Evolutionary conservation across 2,329 filamentous ascomycete genomes (phyloP).

Genomic region (Curvularia sp.): DNA sequence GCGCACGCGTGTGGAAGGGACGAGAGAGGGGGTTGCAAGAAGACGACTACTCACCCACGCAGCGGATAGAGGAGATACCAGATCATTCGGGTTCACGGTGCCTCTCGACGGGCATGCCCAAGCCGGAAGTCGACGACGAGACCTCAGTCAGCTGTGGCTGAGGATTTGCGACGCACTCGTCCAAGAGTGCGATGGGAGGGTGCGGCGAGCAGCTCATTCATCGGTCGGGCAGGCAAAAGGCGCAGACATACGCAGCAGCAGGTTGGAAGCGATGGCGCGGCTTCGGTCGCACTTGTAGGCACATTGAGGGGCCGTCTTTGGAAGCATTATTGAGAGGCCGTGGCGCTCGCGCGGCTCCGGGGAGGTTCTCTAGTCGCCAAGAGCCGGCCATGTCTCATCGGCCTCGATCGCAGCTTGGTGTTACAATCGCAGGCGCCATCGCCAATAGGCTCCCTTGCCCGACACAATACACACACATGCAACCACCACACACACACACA

Average conservation of each 20-base stretch:
- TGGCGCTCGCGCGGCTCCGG: conserved; percentile 34
- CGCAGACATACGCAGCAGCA: conserved; percentile 3
- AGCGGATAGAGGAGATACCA: conserved; percentile 81
- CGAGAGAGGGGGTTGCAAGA: background rate
- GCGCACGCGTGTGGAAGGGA: background rate
- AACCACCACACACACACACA: too few relatives aligned
- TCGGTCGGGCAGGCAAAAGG: conserved; percentile 24
- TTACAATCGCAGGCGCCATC: conserved; percentile 4
- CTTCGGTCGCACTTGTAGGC: conserved; percentile 23
- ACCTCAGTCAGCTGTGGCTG: conserved; percentile 29
- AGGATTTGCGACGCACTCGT: conserved; percentile 37
- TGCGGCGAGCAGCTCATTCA: conserved; percentile 37
- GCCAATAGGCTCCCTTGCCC: conserved; percentile 10
- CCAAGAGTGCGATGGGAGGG: conserved; percentile 29
- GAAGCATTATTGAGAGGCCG: conserved; percentile 34
- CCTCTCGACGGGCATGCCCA: conserved; percentile 36
- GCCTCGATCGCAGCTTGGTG: conserved; percentile 17
- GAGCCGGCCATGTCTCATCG: conserved; percentile 22
- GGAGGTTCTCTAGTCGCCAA: conserved; percentile 26
- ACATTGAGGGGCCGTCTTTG: conserved; percentile 25
- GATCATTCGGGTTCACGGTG: conserved; percentile 61
- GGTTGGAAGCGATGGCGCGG: conserved; percentile 12
- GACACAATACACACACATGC: background rate
- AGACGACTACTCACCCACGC: conserved; percentile 66
- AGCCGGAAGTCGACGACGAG: conserved; percentile 9